phyloP scores from a whole-genome alignment of 139 green algal genomes.

The Coelastrella sp. region DNA sequence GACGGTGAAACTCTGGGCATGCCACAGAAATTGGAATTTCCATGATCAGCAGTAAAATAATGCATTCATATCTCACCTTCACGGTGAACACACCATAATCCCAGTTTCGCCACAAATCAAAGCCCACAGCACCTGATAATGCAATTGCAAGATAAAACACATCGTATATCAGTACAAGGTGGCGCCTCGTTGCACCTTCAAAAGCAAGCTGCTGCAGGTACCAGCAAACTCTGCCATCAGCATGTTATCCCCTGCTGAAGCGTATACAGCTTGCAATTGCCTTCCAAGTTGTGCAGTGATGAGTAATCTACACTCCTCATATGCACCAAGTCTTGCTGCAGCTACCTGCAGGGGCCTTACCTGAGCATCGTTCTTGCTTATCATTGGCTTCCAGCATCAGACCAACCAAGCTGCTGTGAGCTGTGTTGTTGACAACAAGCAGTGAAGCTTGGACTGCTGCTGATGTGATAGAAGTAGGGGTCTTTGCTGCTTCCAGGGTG shows the following conservation, averaged over 20 bases:
- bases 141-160: no score
- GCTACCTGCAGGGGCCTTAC: background rate
- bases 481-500: background rate
- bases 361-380: constrained; percentile 46
- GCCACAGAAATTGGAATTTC: no score
- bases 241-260: no score
- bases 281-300: background rate
- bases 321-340: background rate
- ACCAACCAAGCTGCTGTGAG: constrained; percentile 52
- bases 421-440: constrained; percentile 54
- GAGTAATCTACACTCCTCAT: no score
- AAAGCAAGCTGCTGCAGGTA: background rate
- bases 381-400: constrained; percentile 43
- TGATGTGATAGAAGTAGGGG: background rate
- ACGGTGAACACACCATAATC: constrained; percentile 74
- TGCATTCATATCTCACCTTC: background rate
- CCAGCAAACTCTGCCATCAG: no score
- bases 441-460: background rate
- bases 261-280: background rate
- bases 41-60: no score
- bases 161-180: no score
- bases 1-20: no score
- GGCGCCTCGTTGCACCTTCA: no score
- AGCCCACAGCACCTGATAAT: constrained; percentile 52
- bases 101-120: constrained; percentile 66